phyloP scores from a whole-genome alignment of 2,329 filamentous ascomycete genomes.

The Colletotrichum sp. region DNA sequence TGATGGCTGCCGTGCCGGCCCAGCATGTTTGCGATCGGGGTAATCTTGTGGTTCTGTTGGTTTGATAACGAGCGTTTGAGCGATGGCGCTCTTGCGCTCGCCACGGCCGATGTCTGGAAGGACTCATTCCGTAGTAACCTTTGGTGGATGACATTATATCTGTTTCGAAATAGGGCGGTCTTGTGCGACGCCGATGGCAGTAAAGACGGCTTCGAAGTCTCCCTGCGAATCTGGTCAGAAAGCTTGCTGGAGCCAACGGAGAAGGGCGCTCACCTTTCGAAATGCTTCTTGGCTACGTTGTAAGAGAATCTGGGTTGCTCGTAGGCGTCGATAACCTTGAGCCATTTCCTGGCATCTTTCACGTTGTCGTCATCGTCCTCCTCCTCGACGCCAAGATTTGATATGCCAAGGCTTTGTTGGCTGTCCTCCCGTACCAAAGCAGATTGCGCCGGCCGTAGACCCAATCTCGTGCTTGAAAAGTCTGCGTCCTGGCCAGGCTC shows the following conservation, averaged over 20 bases:
- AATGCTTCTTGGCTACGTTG: slow-evolving; percentile 85
- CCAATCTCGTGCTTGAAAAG: slow-evolving; percentile 59
- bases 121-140: slow-evolving; percentile 90
- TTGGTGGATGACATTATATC: slow-evolving; percentile 92
- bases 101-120: slow-evolving; percentile 83
- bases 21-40: slow-evolving; percentile 76
- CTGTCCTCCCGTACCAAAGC: slow-evolving; percentile 62
- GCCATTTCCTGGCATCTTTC: slow-evolving; percentile 78
- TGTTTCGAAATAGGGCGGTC: slow-evolving; percentile 84
- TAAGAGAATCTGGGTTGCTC: slow-evolving; percentile 83
- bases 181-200: slow-evolving; percentile 82
- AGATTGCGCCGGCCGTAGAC: slow-evolving; percentile 50
- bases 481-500: slow-evolving; percentile 58
- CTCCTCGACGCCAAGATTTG: slow-evolving; percentile 55
- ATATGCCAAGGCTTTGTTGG: slow-evolving; percentile 69
- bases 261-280: slow-evolving; percentile 68
- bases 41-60: slow-evolving; percentile 82
- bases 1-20: slow-evolving; percentile 85
- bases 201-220: slow-evolving; percentile 68
- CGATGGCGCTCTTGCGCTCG: slow-evolving; percentile 59
- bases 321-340: slow-evolving; percentile 83
- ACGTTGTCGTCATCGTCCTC: slow-evolving; percentile 62
- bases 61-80: slow-evolving; percentile 65
- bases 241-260: background rate
- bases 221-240: slow-evolving; percentile 44